Percentiles rank a stretch among this genome's conserved stretches.
Conservation (phyloP, 306 rosid genomes). For the Lathyrus oleraceus region DNA sequence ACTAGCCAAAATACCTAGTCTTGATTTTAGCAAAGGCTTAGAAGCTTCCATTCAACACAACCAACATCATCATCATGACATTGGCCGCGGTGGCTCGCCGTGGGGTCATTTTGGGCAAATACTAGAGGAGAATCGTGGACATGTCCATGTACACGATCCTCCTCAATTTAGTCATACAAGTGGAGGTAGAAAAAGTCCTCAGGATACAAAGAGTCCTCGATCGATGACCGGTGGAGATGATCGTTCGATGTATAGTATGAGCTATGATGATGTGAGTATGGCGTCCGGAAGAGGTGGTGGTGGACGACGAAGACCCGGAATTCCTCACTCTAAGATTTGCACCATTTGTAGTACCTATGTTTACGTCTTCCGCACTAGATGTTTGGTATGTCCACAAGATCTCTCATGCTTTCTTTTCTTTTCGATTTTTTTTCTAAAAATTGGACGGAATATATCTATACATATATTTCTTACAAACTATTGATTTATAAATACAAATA, state of each 20-base stretch:
- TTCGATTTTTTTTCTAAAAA: background rate
- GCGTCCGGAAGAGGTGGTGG: constrained; percentile 36
- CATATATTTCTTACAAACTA: too few relatives aligned
- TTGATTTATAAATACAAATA: too few relatives aligned
- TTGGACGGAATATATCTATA: background rate
- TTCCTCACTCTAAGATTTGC: constrained; percentile 81
- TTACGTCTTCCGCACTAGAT: constrained; percentile 66
- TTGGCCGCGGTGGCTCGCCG: background rate
- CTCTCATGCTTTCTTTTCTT: background rate
- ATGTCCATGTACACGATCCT: background rate
- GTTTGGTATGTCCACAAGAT: constrained; percentile 48
- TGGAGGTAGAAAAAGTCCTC: constrained; percentile 12
- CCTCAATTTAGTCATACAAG: constrained; percentile 33
- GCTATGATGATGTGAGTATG: constrained; percentile 46
- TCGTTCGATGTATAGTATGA: constrained; percentile 5
- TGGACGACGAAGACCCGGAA: constrained; percentile 56
- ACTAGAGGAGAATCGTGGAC: background rate
- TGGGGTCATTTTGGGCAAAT: constrained; percentile 29
- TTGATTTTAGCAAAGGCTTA: constrained; percentile 63
- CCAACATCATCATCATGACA: background rate
- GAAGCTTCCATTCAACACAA: constrained; percentile 38
- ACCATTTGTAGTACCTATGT: constrained; percentile 59
- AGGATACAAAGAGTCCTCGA: constrained; percentile 1
- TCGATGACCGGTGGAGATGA: background rate
- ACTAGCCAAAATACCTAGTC: constrained; percentile 57